Evolutionary conservation across 164 flowering plant species (phyloP), one percentile per base, ranked within the genome.

Genomic region (Euptelea pleiosperma): DNA sequence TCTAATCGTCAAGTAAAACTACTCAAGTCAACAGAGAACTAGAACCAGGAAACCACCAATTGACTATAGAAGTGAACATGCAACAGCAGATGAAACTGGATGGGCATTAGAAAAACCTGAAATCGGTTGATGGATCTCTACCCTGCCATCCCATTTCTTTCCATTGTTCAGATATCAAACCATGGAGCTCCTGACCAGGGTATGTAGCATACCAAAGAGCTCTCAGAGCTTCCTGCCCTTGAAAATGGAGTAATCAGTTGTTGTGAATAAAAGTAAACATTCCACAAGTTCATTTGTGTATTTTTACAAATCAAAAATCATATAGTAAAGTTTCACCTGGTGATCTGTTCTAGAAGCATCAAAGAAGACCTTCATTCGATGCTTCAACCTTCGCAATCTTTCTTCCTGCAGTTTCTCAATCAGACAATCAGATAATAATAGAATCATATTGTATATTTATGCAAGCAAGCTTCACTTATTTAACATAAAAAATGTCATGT

Each of bases 71-170:
- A 48, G 45, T 19, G 9, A 26, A 52, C 10, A 33, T 48, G 16
- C n/a, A 28, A 36, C 16, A n/a, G 15, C n/a, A n/a, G 50, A n/a
- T 33, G 26, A 33, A 48, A 40, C 22, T 8, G 33, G 40, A 30
- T 30, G 16, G 31, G 26, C 16, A 54, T 29, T n/a, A 37, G n/a
- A 45, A 31, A 21, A 63, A 87, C 98, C 98, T 86, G 77, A 91
- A 91, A 70, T 91, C 96, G 14, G 98, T 88, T 9, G 98, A 88
- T 52, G 98, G 98, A 69, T 91, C 98, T 67, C 69, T 83, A 53
- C 98, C 98, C 65, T 91, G 98, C 98, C 98, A 88, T 33, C 98
- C 98, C 98, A 91, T 91, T 69, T 84, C 83, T 70, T 91, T 91
- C 96, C 96, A 91, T 58, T 91, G 96, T 24, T 84, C 91, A 24